Percentiles rank a stretch among this genome's conserved stretches.
phyloP scores from a whole-genome alignment of 1,284 basidiomycete species.

The Ustilago curta region DNA sequence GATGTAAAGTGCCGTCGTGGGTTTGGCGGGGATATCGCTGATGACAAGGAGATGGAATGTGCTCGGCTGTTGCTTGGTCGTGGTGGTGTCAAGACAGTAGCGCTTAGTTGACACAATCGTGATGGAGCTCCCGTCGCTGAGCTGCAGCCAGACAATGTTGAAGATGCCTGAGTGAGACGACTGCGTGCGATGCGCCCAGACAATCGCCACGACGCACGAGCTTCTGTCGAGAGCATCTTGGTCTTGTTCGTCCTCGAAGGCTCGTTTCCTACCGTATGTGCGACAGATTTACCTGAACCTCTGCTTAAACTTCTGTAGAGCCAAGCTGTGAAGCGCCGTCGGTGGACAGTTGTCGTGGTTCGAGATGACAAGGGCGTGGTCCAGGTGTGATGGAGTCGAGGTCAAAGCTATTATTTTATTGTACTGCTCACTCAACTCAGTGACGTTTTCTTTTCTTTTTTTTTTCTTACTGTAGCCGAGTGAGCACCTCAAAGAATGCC shows the following conservation, averaged over 20 bases:
- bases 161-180: constrained; percentile 5
- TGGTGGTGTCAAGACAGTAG: not conserved
- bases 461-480: not conserved
- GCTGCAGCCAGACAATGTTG: not conserved
- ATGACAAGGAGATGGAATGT: not conserved
- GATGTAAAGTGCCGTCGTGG: constrained; percentile 27
- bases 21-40: constrained; percentile 4
- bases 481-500: constrained; percentile 1
- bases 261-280: too few species aligned
- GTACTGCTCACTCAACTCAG: constrained; percentile 21
- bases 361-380: not conserved
- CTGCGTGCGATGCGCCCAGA: constrained; percentile 8
- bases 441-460: constrained; percentile 7
- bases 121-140: not conserved
- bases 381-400: not conserved
- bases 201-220: constrained; percentile 15
- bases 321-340: not conserved
- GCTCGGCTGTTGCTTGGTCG: not conserved
- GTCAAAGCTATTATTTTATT: not conserved
- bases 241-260: too few species aligned
- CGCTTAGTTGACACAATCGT: constrained; percentile 11
- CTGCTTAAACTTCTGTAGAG: not conserved
- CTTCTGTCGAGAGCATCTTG: constrained; percentile 20
- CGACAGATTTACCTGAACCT: not conserved
- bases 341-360: not conserved